Conservation (phyloP, 2,329 filamentous ascomycete genomes). For the Exophiala xenobiotica region DNA sequence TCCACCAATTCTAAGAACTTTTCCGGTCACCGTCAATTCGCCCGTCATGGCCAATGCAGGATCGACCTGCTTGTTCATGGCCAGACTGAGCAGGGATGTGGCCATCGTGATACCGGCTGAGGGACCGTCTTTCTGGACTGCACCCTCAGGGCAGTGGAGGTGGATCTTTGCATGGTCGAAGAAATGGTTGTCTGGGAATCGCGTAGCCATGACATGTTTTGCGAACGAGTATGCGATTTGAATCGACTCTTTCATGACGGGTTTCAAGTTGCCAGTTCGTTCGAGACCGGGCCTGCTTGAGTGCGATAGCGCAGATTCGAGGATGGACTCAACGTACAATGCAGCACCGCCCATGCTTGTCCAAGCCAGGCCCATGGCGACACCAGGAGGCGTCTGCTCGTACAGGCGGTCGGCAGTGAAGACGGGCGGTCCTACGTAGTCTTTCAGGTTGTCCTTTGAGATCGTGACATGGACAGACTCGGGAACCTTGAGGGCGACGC, state of each 20-base stretch:
- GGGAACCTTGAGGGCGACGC: constrained; percentile 77
- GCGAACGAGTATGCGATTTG: constrained; percentile 94
- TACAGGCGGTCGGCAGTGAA: constrained; percentile 96
- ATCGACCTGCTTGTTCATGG: constrained; percentile 72
- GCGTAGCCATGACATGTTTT: constrained; percentile 80
- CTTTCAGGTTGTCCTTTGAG: constrained; percentile 83
- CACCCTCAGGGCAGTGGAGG: constrained; percentile 93
- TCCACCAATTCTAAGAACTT: constrained; percentile 91
- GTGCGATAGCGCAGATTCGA: constrained; percentile 76
- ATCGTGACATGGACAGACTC: constrained; percentile 84
- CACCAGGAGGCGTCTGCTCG: constrained; percentile 87
- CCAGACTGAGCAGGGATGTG: constrained; percentile 83
- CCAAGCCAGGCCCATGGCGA: constrained; percentile 97
- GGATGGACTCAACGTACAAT: constrained; percentile 94
- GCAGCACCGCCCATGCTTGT: constrained; percentile 95
- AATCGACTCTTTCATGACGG: constrained; percentile 97
- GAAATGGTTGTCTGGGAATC: constrained; percentile 88
- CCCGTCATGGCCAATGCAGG: constrained; percentile 97
- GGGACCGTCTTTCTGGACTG: constrained; percentile 89
- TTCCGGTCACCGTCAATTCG: constrained; percentile 93
- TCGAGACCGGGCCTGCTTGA: constrained; percentile 76
- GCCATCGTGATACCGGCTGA: constrained; percentile 98
- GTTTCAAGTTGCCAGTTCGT: constrained; percentile 91
- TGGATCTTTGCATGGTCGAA: constrained; percentile 95
- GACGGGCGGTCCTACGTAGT: constrained; percentile 93